These are phyloP conservation scores for Grigorovia yakushimaensis DNA, from an alignment of 805 yeast genomes.

Conservation along the genomic window DNA sequence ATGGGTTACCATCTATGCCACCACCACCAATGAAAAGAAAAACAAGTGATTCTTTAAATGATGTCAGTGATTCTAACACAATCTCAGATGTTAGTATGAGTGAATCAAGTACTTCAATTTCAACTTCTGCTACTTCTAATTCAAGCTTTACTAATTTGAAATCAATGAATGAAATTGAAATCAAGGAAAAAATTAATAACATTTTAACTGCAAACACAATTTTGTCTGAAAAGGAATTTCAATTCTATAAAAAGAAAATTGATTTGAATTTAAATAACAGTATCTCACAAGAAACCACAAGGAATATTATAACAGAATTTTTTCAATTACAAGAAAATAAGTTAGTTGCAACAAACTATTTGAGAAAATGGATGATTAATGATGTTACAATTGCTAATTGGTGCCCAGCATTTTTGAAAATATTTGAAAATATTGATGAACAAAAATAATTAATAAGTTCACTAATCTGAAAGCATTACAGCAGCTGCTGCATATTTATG, in stretches of 20 bases:
- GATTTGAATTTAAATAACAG: slow-evolving; percentile 19
- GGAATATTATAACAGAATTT: slow-evolving; percentile 18
- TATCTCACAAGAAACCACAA: slow-evolving; percentile 23
- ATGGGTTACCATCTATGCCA: slow-evolving; percentile 9
- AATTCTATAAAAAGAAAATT: slow-evolving; percentile 36
- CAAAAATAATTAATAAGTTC: not conserved
- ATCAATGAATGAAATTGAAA: slow-evolving; percentile 6
- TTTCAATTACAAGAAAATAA: slow-evolving; percentile 18
- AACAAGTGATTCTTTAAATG: not conserved
- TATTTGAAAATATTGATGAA: slow-evolving; percentile 31
- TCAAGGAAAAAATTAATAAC: slow-evolving; percentile 16
- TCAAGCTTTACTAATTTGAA: not conserved
- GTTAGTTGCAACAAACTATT: slow-evolving; percentile 27
- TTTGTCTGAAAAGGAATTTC: slow-evolving; percentile 35
- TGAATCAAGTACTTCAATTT: not conserved
- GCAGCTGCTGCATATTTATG: not conserved
- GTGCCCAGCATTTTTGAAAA: slow-evolving; percentile 58
- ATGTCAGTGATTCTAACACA: slow-evolving; percentile 3
- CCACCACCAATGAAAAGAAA: slow-evolving; percentile 13
- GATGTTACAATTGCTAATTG: slow-evolving; percentile 51
- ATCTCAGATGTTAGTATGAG: not conserved
- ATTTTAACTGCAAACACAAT: slow-evolving; percentile 23
- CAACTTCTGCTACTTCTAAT: not conserved
- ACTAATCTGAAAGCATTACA: too few species aligned
- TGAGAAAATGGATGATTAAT: slow-evolving; percentile 44